Base-by-base conservation (phyloP, 306 rosid species). In the Cucurbita maxima region DNA sequence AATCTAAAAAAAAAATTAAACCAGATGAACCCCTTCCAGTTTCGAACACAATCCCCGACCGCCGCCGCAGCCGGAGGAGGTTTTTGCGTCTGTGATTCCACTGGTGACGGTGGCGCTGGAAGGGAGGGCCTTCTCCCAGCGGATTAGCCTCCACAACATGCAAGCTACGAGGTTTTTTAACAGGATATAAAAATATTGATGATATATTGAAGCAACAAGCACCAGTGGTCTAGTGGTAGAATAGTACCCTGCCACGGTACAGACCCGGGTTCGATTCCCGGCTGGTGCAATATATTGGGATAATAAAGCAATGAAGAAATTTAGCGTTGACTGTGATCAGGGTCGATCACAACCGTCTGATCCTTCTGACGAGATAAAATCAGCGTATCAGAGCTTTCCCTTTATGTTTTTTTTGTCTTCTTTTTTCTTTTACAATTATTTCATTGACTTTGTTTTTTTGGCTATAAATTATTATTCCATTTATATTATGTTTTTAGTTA, bases 171-270 rank as follows among this genome's bases (percentile, higher is more conserved):
- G n/a, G n/a, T n/a, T n/a, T n/a, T n/a, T n/a, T n/a, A n/a, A n/a
- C n/a, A n/a, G n/a, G n/a, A n/a, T n/a, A 25, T 25, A 25, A 25
- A 30, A 30, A 30, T 22, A 30, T 1, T 30, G 3, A 30, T 30
- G 3, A 30, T 2, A 3, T 30, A 3, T 30, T 30, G 2, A 30
- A 30, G 0, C 1, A 68, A 8, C 6, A 3, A 71, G 89, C 90
- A 87, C 96, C 93, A 90, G 93, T 87, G 96, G 96, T 90, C 96
- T 88, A 87, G 96, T 88, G 96, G 96, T 88, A 88, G 96, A 87
- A 87, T 93, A 87, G 92, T 87, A 83, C 90, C 90, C 92, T 88
- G 85, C 87, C 85, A 79, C 87, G 83, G 83, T 76, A 79, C 82
- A 84, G 85, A 76, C 83, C 85, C 83, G 83, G 83, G 82, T 84